Evolutionary conservation across 1,284 basidiomycete genomes (phyloP).

Genomic region (Papiliotrema flavescens): DNA sequence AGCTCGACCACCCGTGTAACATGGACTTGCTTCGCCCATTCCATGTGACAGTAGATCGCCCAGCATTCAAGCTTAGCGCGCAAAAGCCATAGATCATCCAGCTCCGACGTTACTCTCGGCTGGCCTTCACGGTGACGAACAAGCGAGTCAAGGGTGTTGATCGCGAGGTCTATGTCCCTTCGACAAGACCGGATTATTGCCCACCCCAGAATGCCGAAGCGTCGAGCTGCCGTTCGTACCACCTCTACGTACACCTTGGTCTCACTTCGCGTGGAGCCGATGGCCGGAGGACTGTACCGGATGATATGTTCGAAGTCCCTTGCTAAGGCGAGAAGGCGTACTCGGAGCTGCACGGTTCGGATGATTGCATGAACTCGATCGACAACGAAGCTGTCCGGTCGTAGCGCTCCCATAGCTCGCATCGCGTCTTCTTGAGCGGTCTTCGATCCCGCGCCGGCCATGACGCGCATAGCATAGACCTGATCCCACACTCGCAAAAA

Average conservation of each 20-base stretch:
- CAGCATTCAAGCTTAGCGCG: too few species aligned
- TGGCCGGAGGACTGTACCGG: conserved; percentile 19
- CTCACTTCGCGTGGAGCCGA: background rate
- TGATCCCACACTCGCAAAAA: too few species aligned
- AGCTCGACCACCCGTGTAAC: too few species aligned
- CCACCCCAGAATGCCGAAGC: conserved; percentile 11
- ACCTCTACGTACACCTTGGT: background rate
- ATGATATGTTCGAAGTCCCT: conserved; percentile 45
- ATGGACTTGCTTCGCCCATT: too few species aligned
- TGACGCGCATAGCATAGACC: too few species aligned
- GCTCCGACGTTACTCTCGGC: too few species aligned
- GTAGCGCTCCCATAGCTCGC: conserved; percentile 53
- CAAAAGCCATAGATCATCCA: too few species aligned
- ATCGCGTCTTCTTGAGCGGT: background rate
- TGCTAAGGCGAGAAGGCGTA: conserved; percentile 50
- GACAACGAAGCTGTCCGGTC: conserved; percentile 54
- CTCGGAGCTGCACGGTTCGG: conserved; percentile 52
- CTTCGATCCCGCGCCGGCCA: too few species aligned
- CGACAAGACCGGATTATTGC: conserved; percentile 50
- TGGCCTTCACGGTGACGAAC: too few species aligned
- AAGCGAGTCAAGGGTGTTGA: conserved; percentile 1
- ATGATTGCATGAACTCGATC: conserved; percentile 58
- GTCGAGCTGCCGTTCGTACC: background rate
- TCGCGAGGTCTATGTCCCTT: conserved; percentile 3
- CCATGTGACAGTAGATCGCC: too few species aligned